Conservation (phyloP, 176 grass and related monocot genomes). For the Secale cereale region DNA sequence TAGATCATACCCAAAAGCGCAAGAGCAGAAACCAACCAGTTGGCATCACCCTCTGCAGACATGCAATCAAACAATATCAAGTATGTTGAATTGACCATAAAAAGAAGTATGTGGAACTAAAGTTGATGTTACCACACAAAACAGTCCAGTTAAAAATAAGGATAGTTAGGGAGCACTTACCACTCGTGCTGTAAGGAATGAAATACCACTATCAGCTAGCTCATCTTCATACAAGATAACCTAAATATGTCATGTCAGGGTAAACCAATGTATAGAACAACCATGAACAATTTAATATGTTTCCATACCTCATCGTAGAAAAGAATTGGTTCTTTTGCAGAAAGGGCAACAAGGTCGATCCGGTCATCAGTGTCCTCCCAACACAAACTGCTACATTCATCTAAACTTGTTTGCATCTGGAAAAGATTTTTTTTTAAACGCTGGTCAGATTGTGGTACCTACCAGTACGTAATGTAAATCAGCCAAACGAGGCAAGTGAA, state of each 20-base stretch:
- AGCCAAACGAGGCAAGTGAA: background rate
- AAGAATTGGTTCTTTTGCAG: slow-evolving; percentile 83
- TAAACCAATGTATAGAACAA: slow-evolving; percentile 24
- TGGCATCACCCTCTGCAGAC: slow-evolving; percentile 90
- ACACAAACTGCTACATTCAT: slow-evolving; percentile 37
- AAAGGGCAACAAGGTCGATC: slow-evolving; percentile 79
- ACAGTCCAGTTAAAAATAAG: slow-evolving; percentile 6
- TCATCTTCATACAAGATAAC: slow-evolving; percentile 97
- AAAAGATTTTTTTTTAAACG: background rate
- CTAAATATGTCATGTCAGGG: slow-evolving; percentile 37
- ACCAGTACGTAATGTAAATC: background rate
- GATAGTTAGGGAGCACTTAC: slow-evolving; percentile 28
- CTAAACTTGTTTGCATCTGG: slow-evolving; percentile 50
- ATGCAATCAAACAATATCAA: slow-evolving; percentile 22
- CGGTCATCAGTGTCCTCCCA: slow-evolving; percentile 76
- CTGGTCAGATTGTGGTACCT: background rate
- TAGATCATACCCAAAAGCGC: slow-evolving; percentile 72
- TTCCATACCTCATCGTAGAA: slow-evolving; percentile 81
- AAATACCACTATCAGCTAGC: slow-evolving; percentile 90
- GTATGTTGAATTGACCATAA: slow-evolving; percentile 4
- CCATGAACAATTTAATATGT: background rate
- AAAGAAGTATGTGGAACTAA: slow-evolving; percentile 7
- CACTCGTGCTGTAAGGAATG: slow-evolving; percentile 90
- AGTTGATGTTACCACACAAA: background rate
- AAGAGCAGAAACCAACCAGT: slow-evolving; percentile 92